A percentile compares a stretch with the other conserved stretches of the same genome.
phyloP scores from a whole-genome alignment of 1,284 basidiomycete genomes.

The Grifola frondosa region DNA sequence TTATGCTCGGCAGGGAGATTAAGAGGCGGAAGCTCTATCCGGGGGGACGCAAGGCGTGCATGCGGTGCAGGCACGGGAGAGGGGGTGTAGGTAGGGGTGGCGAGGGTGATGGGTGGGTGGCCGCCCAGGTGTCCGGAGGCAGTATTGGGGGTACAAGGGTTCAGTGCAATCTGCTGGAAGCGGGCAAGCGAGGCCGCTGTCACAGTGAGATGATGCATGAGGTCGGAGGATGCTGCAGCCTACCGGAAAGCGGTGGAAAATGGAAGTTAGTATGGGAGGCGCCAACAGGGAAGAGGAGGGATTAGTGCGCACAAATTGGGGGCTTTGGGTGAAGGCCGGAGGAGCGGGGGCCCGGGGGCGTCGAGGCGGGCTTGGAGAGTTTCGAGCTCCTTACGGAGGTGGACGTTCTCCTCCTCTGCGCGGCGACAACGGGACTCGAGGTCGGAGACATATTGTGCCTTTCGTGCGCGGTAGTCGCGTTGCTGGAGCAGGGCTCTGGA shows the following conservation, averaged over 20 bases:
- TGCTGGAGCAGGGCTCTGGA: constrained; percentile 48
- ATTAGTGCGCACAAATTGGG: constrained; percentile 50
- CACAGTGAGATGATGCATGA: constrained; percentile 47
- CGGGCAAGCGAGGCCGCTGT: constrained; percentile 47
- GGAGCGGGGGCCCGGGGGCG: constrained; percentile 10
- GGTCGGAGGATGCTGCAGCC: constrained; percentile 50
- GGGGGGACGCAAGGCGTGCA: constrained; percentile 28
- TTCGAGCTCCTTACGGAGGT: constrained; percentile 49
- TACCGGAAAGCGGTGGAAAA: constrained; percentile 26
- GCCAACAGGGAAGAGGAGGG: constrained; percentile 5
- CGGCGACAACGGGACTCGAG: constrained; percentile 53
- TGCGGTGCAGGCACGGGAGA: constrained; percentile 24
- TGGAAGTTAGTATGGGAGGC: constrained; percentile 2
- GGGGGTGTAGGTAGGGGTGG: constrained; percentile 26
- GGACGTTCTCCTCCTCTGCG: constrained; percentile 54
- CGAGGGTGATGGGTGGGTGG: constrained; percentile 23
- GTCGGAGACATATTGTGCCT: constrained; percentile 53
- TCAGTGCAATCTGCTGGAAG: constrained; percentile 32
- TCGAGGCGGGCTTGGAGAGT: constrained; percentile 23
- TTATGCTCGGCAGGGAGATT: constrained; percentile 8
- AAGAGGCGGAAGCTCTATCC: constrained; percentile 26
- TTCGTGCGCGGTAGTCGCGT: constrained; percentile 62
- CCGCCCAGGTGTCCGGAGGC: constrained; percentile 16
- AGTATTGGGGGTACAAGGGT: too few relatives aligned
- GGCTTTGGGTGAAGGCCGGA: constrained; percentile 28